These are phyloP conservation scores for Fusarium algeriense DNA, from an alignment of 2,329 filamentous ascomycete genomes.

Conservation along the genomic window DNA sequence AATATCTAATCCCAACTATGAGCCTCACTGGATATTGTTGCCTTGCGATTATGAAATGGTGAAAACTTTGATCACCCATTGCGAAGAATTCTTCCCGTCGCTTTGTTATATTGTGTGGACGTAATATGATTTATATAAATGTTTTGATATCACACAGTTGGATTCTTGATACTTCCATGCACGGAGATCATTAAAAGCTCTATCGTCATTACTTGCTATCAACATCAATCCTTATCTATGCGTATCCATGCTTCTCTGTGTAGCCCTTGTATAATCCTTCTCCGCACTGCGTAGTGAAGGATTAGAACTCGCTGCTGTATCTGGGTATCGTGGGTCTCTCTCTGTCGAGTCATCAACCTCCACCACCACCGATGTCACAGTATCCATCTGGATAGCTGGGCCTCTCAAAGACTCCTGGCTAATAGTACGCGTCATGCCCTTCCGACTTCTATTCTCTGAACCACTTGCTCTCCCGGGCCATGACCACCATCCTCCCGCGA, in stretches of 20 bases:
- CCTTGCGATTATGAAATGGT: not conserved
- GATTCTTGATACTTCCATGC: too few species aligned
- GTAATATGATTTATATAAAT: too few species aligned
- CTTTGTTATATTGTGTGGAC: not conserved
- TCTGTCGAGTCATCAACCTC: constrained; percentile 51
- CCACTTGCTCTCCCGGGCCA: constrained; percentile 34
- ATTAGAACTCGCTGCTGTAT: constrained; percentile 40
- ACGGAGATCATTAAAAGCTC: not conserved
- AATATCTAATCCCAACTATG: too few species aligned
- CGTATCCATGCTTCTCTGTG: constrained; percentile 16
- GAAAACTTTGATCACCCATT: not conserved
- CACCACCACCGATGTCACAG: constrained; percentile 57
- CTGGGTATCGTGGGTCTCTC: constrained; percentile 44
- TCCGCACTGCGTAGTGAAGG: constrained; percentile 47
- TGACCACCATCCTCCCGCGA: constrained; percentile 47
- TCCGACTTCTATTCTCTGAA: constrained; percentile 17
- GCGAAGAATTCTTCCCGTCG: not conserved
- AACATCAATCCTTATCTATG: not conserved
- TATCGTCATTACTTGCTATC: not conserved
- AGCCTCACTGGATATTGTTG: not conserved
- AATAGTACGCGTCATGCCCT: constrained; percentile 37
- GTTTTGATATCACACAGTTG: too few species aligned
- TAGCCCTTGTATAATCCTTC: constrained; percentile 38
- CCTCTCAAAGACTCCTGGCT: constrained; percentile 53
- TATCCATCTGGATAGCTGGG: constrained; percentile 59